Evolutionary conservation across 495 filamentous ascomycete species (phyloP), one percentile per base, ranked within the genome.

Genomic region (Daldinia grandis): DNA sequence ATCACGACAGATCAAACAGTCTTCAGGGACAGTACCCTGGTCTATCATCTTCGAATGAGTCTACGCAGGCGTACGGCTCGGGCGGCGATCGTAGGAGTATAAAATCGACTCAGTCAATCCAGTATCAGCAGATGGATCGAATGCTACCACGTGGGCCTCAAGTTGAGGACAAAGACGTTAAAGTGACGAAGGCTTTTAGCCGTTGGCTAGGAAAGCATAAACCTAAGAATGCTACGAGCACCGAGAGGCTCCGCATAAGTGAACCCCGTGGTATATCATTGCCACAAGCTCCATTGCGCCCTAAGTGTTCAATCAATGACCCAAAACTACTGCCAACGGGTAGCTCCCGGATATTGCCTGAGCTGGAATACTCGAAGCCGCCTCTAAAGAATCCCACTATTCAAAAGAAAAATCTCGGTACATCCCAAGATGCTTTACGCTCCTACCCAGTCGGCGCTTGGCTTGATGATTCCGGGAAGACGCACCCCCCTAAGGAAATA

Each of bases 31-130:
- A 21, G 15, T 14, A 49, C 25, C 21, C 37, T 21, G 24, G 31
- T 19, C 21, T 54, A n/a, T 14, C 50, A 37, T 28, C 30, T 27
- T 58, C 35, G 0, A 62, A 17, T 37, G 70, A 62, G 56, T 58
- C 61, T 64, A 61, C 69, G 64, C 69, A 44, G 69, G 69, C 69
- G 70, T 64, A 72, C 50, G 57, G 55, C 50, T 62, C 51, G 21
- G 17, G 25, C 30, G 9, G 37, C 8, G 50, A 33, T 9, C 37
- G 31, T 6, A 47, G 42, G 42, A 21, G 42, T 47, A 47, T 47
- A 8, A 24, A 14, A 9, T 12, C 42, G 19, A 24, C 42, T 47
- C 42, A 24, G 19, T 47, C 51, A 0, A 37, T 24, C 14, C 30
- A 40, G 3, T n/a, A 47, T 19, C 47, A 64, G 19, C 37, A 25